Evolutionary conservation across 2,329 filamentous ascomycete species (phyloP), one percentile per base, ranked within the genome.

Genomic region (Colletotrichum salicis): DNA sequence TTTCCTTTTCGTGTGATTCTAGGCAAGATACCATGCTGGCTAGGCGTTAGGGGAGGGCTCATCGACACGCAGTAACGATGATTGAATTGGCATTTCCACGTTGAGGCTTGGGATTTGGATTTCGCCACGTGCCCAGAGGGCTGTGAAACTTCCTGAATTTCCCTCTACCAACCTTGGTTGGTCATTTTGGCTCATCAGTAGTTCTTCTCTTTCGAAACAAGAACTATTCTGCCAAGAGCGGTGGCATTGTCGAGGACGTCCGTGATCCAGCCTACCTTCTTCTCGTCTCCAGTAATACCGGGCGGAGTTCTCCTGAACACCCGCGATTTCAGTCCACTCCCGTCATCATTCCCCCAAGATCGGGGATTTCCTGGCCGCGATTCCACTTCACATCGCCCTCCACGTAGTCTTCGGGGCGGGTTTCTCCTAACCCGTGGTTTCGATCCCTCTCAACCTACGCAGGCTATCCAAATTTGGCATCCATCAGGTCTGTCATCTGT

Each of bases 21-120:
- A 24, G 66, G 29, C 55, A 64, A 69, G 66, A 69, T 69, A 69
- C 66, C 66, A 69, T 64, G 37, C 27, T 69, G 29, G 59, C 54
- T 35, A 62, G 67, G 67, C 61, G 66, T 69, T 69, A 19, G n/a
- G 57, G 54, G 10, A 13, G 22, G 57, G 6, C 19, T 10, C 56
- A 33, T 64, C 19, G 22, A 48, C 48, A 19, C 48, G 19, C 5
- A 15, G 52, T 64, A 35, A 69, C 31, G 60, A 64, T n/a, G 54
- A 52, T 58, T 51, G 29, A 69, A 8, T 37, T 64, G 24, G 51
- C 10, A 41, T 55, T 37, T 55, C 19, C 19, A 48, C 7, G 19
- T 22, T 48, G 19, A 48, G 41, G 41, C 19, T 48, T 48, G 41
- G 41, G 41, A 6, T 41, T 19, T 37, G 2, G n/a, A 35, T 33